Evolutionary conservation across 1,284 basidiomycete genomes (phyloP).

Genomic region (Tilletia setariae): DNA sequence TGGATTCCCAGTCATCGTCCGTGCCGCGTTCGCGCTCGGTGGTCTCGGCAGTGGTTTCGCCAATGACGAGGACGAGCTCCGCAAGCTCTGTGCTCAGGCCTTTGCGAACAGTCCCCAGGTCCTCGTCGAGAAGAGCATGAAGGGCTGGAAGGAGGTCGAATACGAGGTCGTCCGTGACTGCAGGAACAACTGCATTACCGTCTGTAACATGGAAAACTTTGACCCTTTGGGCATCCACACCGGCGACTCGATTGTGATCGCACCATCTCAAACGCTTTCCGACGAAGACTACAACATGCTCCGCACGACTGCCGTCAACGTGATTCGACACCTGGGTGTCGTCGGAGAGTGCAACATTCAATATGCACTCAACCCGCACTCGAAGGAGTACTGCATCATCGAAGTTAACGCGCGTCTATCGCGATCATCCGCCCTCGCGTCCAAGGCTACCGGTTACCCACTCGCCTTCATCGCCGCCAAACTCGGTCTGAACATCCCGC

Average conservation of each 20-base stretch:
- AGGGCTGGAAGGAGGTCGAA: constrained; percentile 99
- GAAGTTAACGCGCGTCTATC: constrained; percentile 99
- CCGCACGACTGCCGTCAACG: constrained; percentile 93
- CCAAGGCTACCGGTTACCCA: constrained; percentile 97
- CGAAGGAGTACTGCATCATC: constrained; percentile 97
- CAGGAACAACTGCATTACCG: constrained; percentile 94
- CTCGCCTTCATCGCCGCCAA: constrained; percentile 98
- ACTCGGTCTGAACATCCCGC: constrained; percentile 89
- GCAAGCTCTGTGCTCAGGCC: constrained; percentile 71
- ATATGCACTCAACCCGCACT: constrained; percentile 91
- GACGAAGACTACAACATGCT: constrained; percentile 97
- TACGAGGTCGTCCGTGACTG: constrained; percentile 99
- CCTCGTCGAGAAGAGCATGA: constrained; percentile 97
- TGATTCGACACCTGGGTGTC: constrained; percentile 94
- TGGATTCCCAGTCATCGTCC: constrained; percentile 95
- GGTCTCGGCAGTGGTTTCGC: constrained; percentile 94
- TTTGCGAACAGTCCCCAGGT: constrained; percentile 97
- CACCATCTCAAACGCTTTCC: constrained; percentile 86
- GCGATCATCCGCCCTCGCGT: constrained; percentile 93
- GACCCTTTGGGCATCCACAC: constrained; percentile 98
- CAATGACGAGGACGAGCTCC: constrained; percentile 79
- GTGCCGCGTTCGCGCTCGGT: constrained; percentile 92
- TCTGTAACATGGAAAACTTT: constrained; percentile 94
- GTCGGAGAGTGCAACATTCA: constrained; percentile 99
- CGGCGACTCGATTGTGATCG: constrained; percentile 97